Evolutionary conservation across 108 stramenopile species (phyloP), one percentile per base, ranked within the genome.

Genomic region (Schizochytrium sp.): DNA sequence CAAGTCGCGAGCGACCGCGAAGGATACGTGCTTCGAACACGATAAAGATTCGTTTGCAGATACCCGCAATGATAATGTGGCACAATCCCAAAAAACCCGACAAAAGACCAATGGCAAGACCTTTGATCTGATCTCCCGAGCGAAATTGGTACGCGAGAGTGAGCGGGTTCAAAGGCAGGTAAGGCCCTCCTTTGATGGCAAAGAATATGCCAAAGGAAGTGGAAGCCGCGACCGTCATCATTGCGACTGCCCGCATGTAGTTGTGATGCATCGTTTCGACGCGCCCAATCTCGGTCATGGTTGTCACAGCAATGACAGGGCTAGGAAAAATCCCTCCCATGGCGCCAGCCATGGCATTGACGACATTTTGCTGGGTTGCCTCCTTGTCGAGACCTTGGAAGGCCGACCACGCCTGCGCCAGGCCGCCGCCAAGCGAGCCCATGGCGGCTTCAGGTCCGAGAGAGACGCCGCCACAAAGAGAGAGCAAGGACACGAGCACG

Each of bases 361-460:
- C 76, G 51, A 83, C 76, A 34, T 83, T 47, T 4, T 83, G 76
- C 76, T 83, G 48, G 6, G 48, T 53, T 12, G 28, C 28, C 45
- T 47, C 51, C 48, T 53, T 34, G 45, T 12, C 6, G n/a, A 83
- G 51, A 21, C 76, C 51, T 83, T 4, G 76, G 16, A 53, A 25
- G 45, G 44, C 76, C 19, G 76, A 83, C 76, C 76, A 83, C 51
- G 51, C 45, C 76, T 83, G 76, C 6, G 76, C 76, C 8, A 83
- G 48, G 10, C 76, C 76, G 0, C 76, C 76, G 45, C 76, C 76
- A 8, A 83, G 51, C 1, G 76, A 83, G 18, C 76, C 76, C 76
- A 83, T 83, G 76, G 76, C 76, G 25, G 76, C 76, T 45, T 83
- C 76, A 12, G 76, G 76, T 6, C 76, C 76, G 12, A 83, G 23